Evolutionary conservation across 805 yeast genomes (phyloP), one percentile per base, ranked within the genome.

Genomic region (Pichia sporocuriosa): DNA sequence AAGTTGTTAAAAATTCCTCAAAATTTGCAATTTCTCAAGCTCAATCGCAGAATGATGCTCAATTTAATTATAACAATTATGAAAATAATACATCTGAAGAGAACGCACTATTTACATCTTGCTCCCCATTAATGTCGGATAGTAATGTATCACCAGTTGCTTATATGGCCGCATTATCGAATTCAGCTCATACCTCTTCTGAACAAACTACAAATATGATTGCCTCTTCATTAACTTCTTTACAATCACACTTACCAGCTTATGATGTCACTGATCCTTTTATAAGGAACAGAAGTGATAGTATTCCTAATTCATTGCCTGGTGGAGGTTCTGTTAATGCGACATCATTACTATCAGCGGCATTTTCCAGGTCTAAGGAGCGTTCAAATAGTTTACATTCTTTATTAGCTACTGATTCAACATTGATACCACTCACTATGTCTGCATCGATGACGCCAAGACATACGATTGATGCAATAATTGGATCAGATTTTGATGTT

Each of bases 51-150:
- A 37, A 40, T 9, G 42, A 25, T 24, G 21, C 15, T 28, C 26
- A 28, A 4, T 33, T 27, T 10, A 30, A 15, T 13, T 33, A 28
- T 40, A 26, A 13, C n/a, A 16, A 23, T 10, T n/a, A 11, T 20
- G 44, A 42, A 25, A 36, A 36, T 4, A 40, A 39, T 27, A 39
- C 27, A n/a, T n/a, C n/a, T 23, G 51, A 43, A 15, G 45, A 45
- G 22, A 56, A 52, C 51, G 87, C 85, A 0, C 66, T 65, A n/a
- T 57, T 70, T 10, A 59, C 53, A 16, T 72, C 74, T 6, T 62
- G 72, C 0, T 74, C 82, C 0, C 75, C 78, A 12, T 53, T 48
- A 56, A 59, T 61, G 53, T 47, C 54, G 4, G 62, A 65, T 3
- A 67, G 22, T 4, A 17, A 26, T 26, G n/a, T 15, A 26, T 26